phyloP scores from a whole-genome alignment of 1,284 basidiomycete species.

The Filobasidium uniguttulatum region DNA sequence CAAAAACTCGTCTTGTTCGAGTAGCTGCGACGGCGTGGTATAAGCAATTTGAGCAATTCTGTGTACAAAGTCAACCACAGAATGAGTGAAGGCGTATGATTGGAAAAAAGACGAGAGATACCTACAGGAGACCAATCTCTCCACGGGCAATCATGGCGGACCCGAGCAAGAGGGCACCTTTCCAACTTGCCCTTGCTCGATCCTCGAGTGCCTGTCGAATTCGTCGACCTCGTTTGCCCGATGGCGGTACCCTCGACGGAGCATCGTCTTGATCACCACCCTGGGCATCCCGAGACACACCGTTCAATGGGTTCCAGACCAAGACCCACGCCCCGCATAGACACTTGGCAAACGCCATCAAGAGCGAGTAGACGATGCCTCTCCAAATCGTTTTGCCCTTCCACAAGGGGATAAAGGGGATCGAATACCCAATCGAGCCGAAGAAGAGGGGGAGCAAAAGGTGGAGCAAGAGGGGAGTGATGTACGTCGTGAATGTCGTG shows the following conservation, averaged over 20 bases:
- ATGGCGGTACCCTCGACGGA: not conserved
- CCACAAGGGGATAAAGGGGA: constrained; percentile 45
- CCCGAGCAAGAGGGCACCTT: constrained; percentile 32
- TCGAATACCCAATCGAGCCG: constrained; percentile 44
- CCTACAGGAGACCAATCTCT: constrained; percentile 43
- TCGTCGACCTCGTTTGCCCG: constrained; percentile 3
- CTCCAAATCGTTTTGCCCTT: constrained; percentile 41
- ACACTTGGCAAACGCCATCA: constrained; percentile 44
- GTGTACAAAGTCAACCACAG: not conserved
- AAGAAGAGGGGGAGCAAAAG: constrained; percentile 46
- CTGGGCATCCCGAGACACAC: not conserved
- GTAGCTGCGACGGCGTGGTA: constrained; percentile 22
- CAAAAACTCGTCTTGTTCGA: constrained; percentile 39
- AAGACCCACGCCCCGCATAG: constrained; percentile 35
- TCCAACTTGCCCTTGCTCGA: constrained; percentile 10
- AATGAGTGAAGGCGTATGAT: not conserved
- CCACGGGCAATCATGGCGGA: constrained; percentile 44
- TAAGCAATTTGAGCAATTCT: constrained; percentile 25
- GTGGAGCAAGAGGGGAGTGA: constrained; percentile 32
- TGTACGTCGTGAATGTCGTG: constrained; percentile 28
- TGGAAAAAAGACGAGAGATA: constrained; percentile 6
- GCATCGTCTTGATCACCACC: not conserved
- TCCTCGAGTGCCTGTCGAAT: constrained; percentile 11
- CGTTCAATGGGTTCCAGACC: constrained; percentile 14
- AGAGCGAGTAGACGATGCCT: constrained; percentile 40